Evolutionary conservation across 2,329 filamentous ascomycete genomes (phyloP), one percentile per base, ranked within the genome.

Genomic region (Epichloe baconii): DNA sequence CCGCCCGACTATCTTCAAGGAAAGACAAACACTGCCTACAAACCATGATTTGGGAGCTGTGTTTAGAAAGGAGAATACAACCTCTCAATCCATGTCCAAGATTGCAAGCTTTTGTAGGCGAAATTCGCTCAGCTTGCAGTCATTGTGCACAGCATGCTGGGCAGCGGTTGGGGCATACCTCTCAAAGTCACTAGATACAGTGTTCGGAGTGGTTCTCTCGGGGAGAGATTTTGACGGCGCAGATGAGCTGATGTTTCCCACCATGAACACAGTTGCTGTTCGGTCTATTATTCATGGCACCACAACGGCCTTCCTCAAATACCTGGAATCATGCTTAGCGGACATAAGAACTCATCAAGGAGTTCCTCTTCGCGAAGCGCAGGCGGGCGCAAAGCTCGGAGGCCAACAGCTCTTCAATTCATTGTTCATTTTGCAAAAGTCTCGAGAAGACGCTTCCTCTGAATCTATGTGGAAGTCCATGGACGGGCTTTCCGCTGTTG

Each of bases 251-350:
- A 74, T 90, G 61, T 96, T 95, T 59, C 91, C 90, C 0, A 88
- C 86, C 0, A 95, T 96, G 86, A 96, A 95, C 61, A 95, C 90
- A 0, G 82, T 95, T 0, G 79, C 85, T 0, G 73, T 95, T 7
- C 77, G 89, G 11, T 77, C 77, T 1, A 74, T 90, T 3, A 64
- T 95, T 2, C 85, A 93, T 58, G 87, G 87, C 2, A 80, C 75
- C 0, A 68, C 77, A 0, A 56, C 64, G 0, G 75, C 82, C 0
- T 82, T 94, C 67, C 67, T 95, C 31, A 73, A 71, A 12, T 86
- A 90, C 60, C 74, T 89, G 56, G 88, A 95, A 61, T 77, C 82
- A 2, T 83, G 78, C 54, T 78, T 86, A 65, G 72, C 75, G 1
- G 75, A 76, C 23, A 77, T 88, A 34, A 71, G 80, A n/a, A 76